Evolutionary conservation across 495 filamentous ascomycete species (phyloP).

Genomic region (Penicillium odoratum): DNA sequence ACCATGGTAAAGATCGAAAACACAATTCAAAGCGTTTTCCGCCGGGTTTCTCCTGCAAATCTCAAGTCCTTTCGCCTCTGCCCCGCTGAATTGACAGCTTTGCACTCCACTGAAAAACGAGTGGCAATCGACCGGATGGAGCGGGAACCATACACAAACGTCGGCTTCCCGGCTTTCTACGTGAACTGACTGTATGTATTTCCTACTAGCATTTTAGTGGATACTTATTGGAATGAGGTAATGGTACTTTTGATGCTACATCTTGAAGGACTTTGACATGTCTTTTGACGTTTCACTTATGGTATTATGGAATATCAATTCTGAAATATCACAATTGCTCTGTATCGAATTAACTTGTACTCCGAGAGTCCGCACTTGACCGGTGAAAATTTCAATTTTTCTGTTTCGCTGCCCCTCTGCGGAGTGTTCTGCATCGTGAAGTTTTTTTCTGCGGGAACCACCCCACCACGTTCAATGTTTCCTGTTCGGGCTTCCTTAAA

Average conservation of each 20-base stretch:
- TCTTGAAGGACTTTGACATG: too few relatives aligned
- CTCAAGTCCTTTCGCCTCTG: constrained; percentile 5
- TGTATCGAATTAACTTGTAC: not conserved
- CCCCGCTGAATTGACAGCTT: constrained; percentile 20
- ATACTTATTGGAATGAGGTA: not conserved
- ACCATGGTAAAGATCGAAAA: constrained; percentile 21
- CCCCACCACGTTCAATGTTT: constrained; percentile 26
- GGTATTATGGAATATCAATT: too few relatives aligned
- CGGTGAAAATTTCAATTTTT: constrained; percentile 29
- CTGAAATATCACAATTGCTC: too few relatives aligned
- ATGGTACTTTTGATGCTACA: not conserved
- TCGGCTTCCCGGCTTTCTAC: constrained; percentile 1
- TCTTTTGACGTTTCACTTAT: too few relatives aligned
- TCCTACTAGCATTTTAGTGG: too few relatives aligned
- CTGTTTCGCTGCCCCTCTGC: constrained; percentile 26
- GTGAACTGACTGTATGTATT: not conserved
- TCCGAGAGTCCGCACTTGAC: constrained; percentile 10
- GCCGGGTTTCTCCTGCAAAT: not conserved
- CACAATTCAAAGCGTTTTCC: not conserved
- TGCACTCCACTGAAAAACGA: constrained; percentile 27
- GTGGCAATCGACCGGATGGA: constrained; percentile 14
- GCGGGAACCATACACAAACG: constrained; percentile 24
- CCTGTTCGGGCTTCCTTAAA: constrained; percentile 26
- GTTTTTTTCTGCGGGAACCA: constrained; percentile 24
- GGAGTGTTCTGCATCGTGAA: constrained; percentile 21